Evolutionary conservation across 148 eudicot genomes (phyloP).

Genomic region (Silene uniflora): DNA sequence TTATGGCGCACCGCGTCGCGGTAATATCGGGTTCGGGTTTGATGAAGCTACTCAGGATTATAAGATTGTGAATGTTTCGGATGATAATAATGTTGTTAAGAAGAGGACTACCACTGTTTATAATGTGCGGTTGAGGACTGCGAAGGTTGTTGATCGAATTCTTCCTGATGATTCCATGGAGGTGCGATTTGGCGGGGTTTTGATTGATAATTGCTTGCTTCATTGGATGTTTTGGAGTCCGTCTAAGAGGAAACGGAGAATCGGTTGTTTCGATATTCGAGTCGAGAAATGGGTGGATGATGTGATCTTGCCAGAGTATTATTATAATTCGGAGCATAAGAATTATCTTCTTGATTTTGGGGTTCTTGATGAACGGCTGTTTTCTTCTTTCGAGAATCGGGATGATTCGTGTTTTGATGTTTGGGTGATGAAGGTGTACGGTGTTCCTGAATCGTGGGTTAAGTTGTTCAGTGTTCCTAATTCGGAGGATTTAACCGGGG

Average conservation of each 20-base stretch:
- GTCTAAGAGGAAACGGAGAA: not conserved
- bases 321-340: not conserved
- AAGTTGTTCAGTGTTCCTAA: not conserved
- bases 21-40: not conserved
- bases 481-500: not conserved
- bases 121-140: not conserved
- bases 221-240: conserved; percentile 12
- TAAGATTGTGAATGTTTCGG: too few species aligned
- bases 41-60: too few species aligned
- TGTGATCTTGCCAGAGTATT: not conserved
- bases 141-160: not conserved
- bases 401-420: conserved; percentile 7
- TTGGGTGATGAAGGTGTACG: conserved; percentile 11
- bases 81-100: not conserved
- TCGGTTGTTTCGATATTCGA: not conserved
- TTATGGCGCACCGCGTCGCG: too few species aligned
- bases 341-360: too few species aligned
- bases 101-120: not conserved
- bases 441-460: conserved; percentile 9
- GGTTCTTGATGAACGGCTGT: not conserved
- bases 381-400: not conserved
- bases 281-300: not conserved
- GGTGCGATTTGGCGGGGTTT: not conserved
- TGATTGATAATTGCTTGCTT: not conserved
- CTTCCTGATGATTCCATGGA: not conserved